Conservation (phyloP, 1,284 basidiomycete genomes). For the Takashimella koratensis region DNA sequence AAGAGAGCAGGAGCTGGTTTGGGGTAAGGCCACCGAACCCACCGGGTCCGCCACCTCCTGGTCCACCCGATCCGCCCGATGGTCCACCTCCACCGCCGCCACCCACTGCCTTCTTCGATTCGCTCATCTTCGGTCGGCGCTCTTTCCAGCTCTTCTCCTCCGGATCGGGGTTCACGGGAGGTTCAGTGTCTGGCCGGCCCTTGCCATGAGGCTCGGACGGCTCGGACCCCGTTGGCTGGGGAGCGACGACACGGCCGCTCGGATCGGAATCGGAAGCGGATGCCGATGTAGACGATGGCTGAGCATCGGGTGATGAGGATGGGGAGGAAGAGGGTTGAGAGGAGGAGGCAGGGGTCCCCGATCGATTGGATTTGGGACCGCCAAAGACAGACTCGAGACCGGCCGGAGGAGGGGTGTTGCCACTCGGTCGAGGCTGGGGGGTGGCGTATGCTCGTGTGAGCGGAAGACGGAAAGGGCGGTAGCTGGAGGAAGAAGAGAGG, state of each 20-base stretch:
- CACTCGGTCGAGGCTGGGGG: conserved; percentile 29
- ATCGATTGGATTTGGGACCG: conserved; percentile 15
- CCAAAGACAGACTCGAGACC: conserved; percentile 45
- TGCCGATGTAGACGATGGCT: conserved; percentile 3
- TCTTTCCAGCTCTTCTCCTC: conserved; percentile 28
- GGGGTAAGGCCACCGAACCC: conserved; percentile 39
- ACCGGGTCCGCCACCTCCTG: conserved; percentile 20
- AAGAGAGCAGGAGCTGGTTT: conserved; percentile 44
- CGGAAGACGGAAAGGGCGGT: too few species aligned
- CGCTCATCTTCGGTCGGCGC: conserved; percentile 35
- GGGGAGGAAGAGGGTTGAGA: not conserved
- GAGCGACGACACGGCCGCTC: conserved; percentile 19
- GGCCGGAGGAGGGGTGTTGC: conserved; percentile 37
- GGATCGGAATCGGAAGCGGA: conserved; percentile 2
- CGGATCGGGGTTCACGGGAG: conserved; percentile 17
- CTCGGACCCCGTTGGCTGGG: conserved; percentile 29
- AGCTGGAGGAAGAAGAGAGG: not conserved
- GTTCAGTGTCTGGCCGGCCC: conserved; percentile 2
- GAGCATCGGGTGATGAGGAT: not conserved
- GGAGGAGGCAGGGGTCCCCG: conserved; percentile 12
- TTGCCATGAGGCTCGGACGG: conserved; percentile 19
- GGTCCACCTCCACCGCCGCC: conserved; percentile 34
- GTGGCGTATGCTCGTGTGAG: conserved; percentile 28
- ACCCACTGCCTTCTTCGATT: conserved; percentile 32
- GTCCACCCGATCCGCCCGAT: conserved; percentile 28